phyloP scores from a whole-genome alignment of 2,329 filamentous ascomycete species.

The Cladophialophora bantiana region DNA sequence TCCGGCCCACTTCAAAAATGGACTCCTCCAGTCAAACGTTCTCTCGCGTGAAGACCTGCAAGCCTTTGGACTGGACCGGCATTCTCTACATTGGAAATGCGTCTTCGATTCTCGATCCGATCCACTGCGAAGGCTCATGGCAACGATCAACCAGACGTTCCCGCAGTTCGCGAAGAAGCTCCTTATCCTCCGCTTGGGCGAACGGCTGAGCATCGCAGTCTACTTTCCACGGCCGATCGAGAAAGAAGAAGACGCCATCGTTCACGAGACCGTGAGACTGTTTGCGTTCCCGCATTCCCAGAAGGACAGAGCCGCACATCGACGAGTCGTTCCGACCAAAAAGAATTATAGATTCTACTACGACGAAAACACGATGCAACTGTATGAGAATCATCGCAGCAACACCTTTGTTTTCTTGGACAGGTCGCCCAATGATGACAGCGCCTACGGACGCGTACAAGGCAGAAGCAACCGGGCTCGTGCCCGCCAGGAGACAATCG shows the following conservation, averaged over 20 bases:
- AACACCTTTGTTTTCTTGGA: conserved; percentile 9
- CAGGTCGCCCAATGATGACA: neutral
- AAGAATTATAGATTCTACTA: conserved; percentile 17
- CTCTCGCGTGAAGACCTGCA: conserved; percentile 5
- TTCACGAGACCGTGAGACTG: conserved; percentile 10
- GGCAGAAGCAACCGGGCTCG: conserved; percentile 3
- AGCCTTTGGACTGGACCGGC: conserved; percentile 5
- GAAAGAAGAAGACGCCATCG: conserved; percentile 9
- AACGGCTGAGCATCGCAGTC: conserved; percentile 12
- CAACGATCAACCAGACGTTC: conserved; percentile 4
- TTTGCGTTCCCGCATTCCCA: conserved; percentile 20
- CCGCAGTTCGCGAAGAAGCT: conserved; percentile 10
- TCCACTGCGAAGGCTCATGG: conserved; percentile 11
- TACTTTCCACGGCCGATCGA: conserved; percentile 14
- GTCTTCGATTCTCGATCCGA: conserved; percentile 11
- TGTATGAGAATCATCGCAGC: conserved; percentile 2
- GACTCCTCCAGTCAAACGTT: conserved; percentile 11
- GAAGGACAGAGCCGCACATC: conserved; percentile 12
- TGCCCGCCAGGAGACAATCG: conserved; percentile 9
- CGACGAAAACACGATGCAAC: conserved; percentile 15
- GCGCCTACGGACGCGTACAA: neutral
- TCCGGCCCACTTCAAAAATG: conserved; percentile 10
- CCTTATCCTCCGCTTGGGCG: conserved; percentile 9
- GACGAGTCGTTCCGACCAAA: conserved; percentile 9
- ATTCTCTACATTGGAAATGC: conserved; percentile 16